Percentiles rank a stretch among this genome's conserved stretches.
Conservation (phyloP, 2,329 filamentous ascomycete species). For the Neofusicoccum cordaticola region DNA sequence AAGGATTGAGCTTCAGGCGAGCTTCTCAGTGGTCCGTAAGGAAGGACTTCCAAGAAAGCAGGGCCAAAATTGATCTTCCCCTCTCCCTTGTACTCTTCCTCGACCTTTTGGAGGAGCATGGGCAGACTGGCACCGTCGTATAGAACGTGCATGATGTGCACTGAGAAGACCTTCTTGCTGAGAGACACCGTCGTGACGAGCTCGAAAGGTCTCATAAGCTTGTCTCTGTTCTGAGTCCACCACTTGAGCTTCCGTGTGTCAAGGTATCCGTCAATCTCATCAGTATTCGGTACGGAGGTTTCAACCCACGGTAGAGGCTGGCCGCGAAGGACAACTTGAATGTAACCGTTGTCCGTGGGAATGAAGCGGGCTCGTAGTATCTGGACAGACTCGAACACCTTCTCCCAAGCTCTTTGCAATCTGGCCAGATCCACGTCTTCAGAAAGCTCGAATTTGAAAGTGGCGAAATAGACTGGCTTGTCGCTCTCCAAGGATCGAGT, state of each 20-base stretch:
- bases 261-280: constrained; percentile 35
- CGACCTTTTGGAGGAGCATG: constrained; percentile 62
- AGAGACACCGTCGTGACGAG: constrained; percentile 43
- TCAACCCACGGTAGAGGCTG: constrained; percentile 46
- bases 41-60: constrained; percentile 64
- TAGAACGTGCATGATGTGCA: constrained; percentile 79
- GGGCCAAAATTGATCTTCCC: constrained; percentile 40
- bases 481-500: constrained; percentile 62
- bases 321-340: constrained; percentile 65
- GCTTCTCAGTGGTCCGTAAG: constrained; percentile 64
- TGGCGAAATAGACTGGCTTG: constrained; percentile 69
- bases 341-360: constrained; percentile 69
- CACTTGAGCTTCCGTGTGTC: constrained; percentile 47
- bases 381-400: constrained; percentile 52
- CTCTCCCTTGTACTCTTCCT: constrained; percentile 47
- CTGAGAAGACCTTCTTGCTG: constrained; percentile 44
- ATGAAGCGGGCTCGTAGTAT: constrained; percentile 73
- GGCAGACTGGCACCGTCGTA: constrained; percentile 82
- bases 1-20: constrained; percentile 56
- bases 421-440: constrained; percentile 42
- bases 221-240: constrained; percentile 51
- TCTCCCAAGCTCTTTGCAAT: constrained; percentile 59
- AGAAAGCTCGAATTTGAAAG: constrained; percentile 62
- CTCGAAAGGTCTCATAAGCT: constrained; percentile 54
- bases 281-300: constrained; percentile 25